Evolutionary conservation across 805 yeast genomes (phyloP).

Genomic region (Candida sanyiensis): DNA sequence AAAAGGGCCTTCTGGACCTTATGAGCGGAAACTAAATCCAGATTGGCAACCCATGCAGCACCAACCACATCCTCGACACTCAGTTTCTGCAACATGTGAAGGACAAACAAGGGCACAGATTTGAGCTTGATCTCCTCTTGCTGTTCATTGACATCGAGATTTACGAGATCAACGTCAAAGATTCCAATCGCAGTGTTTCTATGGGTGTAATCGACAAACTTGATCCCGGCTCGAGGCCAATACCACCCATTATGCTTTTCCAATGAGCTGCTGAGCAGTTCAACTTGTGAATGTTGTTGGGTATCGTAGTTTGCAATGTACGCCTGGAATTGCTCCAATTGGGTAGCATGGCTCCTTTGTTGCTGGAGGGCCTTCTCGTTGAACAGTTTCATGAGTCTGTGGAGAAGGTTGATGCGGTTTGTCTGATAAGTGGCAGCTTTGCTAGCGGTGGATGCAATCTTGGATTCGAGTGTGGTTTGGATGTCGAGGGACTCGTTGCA

Average conservation of each 20-base stretch:
- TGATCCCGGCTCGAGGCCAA: conserved; percentile 22
- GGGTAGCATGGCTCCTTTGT: conserved; percentile 5
- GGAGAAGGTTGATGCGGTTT: conserved; percentile 16
- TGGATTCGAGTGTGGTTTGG: conserved; percentile 12
- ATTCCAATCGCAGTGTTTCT: conserved; percentile 6
- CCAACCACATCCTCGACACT: conserved; percentile 9
- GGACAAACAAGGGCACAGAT: conserved; percentile 19
- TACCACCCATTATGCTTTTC: conserved; percentile 18
- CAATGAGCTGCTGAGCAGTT: conserved; percentile 8
- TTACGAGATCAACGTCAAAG: conserved; percentile 23
- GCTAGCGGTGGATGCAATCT: conserved; percentile 6
- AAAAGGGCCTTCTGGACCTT: conserved; percentile 12
- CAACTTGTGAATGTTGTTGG: conserved; percentile 2
- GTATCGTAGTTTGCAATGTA: background rate
- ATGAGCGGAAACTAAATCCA: conserved; percentile 18
- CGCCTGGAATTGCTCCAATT: conserved; percentile 1
- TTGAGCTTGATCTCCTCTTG: conserved; percentile 11
- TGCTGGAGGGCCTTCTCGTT: conserved; percentile 8
- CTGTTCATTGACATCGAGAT: conserved; percentile 8
- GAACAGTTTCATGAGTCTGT: conserved; percentile 11
- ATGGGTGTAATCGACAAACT: conserved; percentile 9
- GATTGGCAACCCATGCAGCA: conserved; percentile 13
- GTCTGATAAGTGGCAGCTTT: conserved; percentile 17
- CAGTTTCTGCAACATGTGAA: conserved; percentile 8
- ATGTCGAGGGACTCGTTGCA: conserved; percentile 6